Base-by-base conservation (phyloP, 805 yeast genomes). In the Zygosaccharomyces pseudorouxii region DNA sequence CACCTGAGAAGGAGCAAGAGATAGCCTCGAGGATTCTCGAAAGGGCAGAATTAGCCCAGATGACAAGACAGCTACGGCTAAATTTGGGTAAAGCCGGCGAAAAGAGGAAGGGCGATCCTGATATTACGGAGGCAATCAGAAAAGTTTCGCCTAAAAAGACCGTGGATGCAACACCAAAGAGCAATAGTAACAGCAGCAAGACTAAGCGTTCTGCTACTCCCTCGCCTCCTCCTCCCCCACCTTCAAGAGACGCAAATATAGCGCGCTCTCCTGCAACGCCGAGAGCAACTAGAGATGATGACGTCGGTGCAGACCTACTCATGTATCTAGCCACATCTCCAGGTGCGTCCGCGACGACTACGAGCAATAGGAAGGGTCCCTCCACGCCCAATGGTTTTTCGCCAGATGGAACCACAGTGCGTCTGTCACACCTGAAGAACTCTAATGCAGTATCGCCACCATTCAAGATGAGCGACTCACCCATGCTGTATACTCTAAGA, bases 251-350 rank as follows among this genome's bases (percentile, higher is more conserved):
- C 35, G 48, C 19, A 23, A 19, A 12, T 31, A 25, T 8, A 8
- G 16, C 18, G 45, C 42, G 52, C 45, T 14, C 42, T 39, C 50
- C 55, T 6, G 49, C 54, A 22, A 52, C 57, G 4, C 52, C 56
- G 18, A 46, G 43, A 51, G 52, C 39, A 20, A 25, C 42, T 20
- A 47, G 27, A 33, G 37, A 55, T 10, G 59, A 62, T 47, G 68
- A 62, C 25, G 53, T 60, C 11, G 71, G 68, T 11, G 70, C 70
- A 10, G 71, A 67, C 51, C 42, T 67, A 30, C 54, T 67, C 35
- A 63, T 67, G 64, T 67, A 66, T 46, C 47, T 67, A 14, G 71
- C 71, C 1, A 62, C 70, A 31, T 62, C 68, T 31, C 71, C 71
- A 2, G 65, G 63, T 51, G 55, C 55, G 25, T 39, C 52, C 9